phyloP scores from a whole-genome alignment of 2,329 filamentous ascomycete species.

The Pochonia chlamydosporia region DNA sequence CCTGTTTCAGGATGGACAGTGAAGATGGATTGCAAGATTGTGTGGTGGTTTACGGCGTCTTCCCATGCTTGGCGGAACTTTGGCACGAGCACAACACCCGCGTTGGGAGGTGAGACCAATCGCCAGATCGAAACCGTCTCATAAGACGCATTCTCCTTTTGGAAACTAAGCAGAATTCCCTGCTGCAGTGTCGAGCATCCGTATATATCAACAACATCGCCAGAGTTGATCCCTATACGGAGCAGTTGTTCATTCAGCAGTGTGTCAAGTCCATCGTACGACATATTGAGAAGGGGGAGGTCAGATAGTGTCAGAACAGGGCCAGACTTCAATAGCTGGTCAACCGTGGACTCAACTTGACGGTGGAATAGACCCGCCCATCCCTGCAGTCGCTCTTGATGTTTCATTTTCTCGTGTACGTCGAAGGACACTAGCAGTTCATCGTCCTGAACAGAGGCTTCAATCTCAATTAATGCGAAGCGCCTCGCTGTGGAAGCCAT shows the following conservation, averaged over 20 bases:
- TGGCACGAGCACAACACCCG: too few species aligned
- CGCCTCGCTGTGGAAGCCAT: too few species aligned
- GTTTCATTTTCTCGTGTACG: conserved; percentile 5
- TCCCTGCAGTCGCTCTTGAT: conserved; percentile 3
- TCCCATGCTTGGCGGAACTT: too few species aligned
- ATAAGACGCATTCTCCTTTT: too few species aligned
- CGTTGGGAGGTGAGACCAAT: too few species aligned
- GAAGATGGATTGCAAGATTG: too few species aligned
- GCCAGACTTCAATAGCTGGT: neutral
- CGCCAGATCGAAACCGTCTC: too few species aligned
- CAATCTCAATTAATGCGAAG: conserved; percentile 12
- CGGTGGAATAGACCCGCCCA: neutral
- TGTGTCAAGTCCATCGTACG: neutral
- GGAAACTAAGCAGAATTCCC: too few species aligned
- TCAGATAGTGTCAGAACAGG: neutral
- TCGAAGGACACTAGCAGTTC: conserved; percentile 4
- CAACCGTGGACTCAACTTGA: neutral
- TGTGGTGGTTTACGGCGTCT: too few species aligned
- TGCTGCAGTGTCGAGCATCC: neutral
- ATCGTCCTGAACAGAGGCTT: conserved; percentile 5
- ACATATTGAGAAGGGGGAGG: neutral
- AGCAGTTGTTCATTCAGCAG: neutral
- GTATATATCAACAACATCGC: neutral
- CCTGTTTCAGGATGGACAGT: too few species aligned
- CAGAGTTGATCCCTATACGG: neutral